phyloP scores from a whole-genome alignment of 2,329 filamentous ascomycete genomes.

The Aureobasidium lini region DNA sequence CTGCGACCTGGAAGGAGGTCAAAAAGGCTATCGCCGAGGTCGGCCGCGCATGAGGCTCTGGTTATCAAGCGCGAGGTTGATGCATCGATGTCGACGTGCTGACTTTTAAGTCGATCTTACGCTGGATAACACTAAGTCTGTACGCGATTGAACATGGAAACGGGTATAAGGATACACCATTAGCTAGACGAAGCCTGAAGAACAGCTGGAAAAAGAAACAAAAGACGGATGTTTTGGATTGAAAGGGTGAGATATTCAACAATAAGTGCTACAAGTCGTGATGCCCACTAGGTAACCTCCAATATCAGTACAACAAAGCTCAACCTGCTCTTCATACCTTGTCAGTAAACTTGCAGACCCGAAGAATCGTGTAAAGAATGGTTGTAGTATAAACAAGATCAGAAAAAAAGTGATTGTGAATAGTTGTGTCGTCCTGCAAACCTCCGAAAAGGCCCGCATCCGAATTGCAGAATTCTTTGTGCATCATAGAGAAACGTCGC shows the following conservation, averaged over 20 bases:
- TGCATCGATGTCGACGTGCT: neutral
- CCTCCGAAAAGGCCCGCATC: neutral
- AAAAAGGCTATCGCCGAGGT: too few species aligned
- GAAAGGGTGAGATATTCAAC: too few species aligned
- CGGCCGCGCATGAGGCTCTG: neutral
- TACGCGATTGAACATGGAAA: too few species aligned
- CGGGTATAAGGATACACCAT: too few species aligned
- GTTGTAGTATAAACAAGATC: neutral
- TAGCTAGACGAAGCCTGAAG: too few species aligned
- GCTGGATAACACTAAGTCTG: neutral
- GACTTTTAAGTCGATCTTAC: neutral
- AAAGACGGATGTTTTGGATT: too few species aligned
- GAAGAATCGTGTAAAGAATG: neutral
- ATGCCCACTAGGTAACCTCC: neutral
- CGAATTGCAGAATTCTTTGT: conserved; percentile 15
- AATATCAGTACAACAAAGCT: neutral
- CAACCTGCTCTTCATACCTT: neutral
- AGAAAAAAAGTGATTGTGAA: conserved; percentile 12
- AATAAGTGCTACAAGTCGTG: too few species aligned
- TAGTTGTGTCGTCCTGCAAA: conserved; percentile 8
- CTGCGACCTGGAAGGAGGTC: too few species aligned
- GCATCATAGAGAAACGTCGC: neutral
- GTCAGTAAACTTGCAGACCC: neutral
- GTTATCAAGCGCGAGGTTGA: neutral
- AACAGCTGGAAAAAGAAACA: too few species aligned